Conservation (phyloP, 164 flowering plant species). For the Magnolia officinalis region DNA sequence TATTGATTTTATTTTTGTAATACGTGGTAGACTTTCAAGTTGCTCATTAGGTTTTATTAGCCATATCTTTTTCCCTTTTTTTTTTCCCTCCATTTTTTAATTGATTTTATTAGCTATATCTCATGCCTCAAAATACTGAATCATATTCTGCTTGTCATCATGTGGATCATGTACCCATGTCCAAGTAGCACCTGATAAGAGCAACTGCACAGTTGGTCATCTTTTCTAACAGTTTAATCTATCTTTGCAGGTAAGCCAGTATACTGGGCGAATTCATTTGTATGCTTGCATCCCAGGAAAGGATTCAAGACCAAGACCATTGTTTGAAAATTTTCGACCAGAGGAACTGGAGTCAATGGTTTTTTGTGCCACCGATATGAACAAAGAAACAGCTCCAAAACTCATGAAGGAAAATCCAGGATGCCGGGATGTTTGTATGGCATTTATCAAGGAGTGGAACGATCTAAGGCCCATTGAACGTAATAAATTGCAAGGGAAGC, state of each 20-base stretch:
- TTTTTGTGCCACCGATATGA: slow-evolving; percentile 17
- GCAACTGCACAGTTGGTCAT: background rate
- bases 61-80: too few species aligned
- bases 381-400: slow-evolving; percentile 19
- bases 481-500: slow-evolving; percentile 67
- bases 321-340: slow-evolving; percentile 65
- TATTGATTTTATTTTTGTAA: too few species aligned
- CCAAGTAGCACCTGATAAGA: background rate
- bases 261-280: slow-evolving; percentile 84
- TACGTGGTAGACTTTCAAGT: too few species aligned
- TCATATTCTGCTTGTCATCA: background rate
- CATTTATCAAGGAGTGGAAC: slow-evolving; percentile 70
- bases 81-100: too few species aligned
- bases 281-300: slow-evolving; percentile 62
- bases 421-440: slow-evolving; percentile 35
- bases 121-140: background rate
- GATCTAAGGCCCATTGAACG: slow-evolving; percentile 59
- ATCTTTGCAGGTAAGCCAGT: slow-evolving; percentile 67
- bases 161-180: background rate
- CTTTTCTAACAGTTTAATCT: background rate
- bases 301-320: slow-evolving; percentile 70
- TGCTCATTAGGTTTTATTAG: too few species aligned
- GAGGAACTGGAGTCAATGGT: slow-evolving; percentile 58
- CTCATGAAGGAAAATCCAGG: slow-evolving; percentile 37
- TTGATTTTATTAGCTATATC: background rate